Percentiles rank a stretch among this genome's conserved stretches.
These are phyloP conservation scores for Lizanozyma gosingica DNA, from an alignment of 1,139 yeast genomes.

Conservation along the genomic window DNA sequence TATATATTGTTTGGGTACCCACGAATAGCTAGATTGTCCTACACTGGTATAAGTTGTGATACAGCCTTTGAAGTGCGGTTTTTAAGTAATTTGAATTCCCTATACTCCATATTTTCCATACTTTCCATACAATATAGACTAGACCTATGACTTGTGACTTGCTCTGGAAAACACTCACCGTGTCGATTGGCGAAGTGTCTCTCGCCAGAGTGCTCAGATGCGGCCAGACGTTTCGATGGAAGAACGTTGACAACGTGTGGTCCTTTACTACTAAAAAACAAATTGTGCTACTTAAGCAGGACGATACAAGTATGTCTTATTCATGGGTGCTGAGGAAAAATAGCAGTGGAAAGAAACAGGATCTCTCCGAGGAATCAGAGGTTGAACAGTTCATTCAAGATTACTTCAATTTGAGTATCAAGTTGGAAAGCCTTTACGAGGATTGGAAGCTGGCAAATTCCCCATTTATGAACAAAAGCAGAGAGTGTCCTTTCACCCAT, in stretches of 20 bases:
- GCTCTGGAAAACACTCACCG: slow-evolving; percentile 11
- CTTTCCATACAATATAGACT: too few relatives aligned
- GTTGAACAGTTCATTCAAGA: slow-evolving; percentile 37
- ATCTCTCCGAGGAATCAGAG: slow-evolving; percentile 12
- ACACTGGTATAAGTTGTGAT: too few relatives aligned
- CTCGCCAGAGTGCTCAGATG: slow-evolving; percentile 71
- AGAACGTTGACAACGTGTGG: slow-evolving; percentile 50
- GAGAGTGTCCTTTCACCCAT: slow-evolving; percentile 17
- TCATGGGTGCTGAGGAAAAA: slow-evolving; percentile 14
- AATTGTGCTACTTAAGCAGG: slow-evolving; percentile 46
- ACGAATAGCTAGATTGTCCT: too few relatives aligned
- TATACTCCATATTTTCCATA: too few relatives aligned
- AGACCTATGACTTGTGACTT: not conserved
- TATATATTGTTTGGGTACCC: too few relatives aligned
- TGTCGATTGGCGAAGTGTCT: slow-evolving; percentile 38
- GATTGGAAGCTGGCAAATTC: slow-evolving; percentile 56
- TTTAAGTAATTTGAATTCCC: too few relatives aligned
- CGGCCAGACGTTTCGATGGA: slow-evolving; percentile 83
- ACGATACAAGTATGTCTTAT: slow-evolving; percentile 21
- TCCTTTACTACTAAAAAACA: slow-evolving; percentile 43
- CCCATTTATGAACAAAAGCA: slow-evolving; percentile 27
- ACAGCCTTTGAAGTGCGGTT: too few relatives aligned
- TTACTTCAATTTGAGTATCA: slow-evolving; percentile 61
- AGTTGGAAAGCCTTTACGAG: slow-evolving; percentile 42
- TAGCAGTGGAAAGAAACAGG: slow-evolving; percentile 5